Evolutionary conservation across 306 rosid genomes (phyloP).

Genomic region (Canavalia ensiformis): DNA sequence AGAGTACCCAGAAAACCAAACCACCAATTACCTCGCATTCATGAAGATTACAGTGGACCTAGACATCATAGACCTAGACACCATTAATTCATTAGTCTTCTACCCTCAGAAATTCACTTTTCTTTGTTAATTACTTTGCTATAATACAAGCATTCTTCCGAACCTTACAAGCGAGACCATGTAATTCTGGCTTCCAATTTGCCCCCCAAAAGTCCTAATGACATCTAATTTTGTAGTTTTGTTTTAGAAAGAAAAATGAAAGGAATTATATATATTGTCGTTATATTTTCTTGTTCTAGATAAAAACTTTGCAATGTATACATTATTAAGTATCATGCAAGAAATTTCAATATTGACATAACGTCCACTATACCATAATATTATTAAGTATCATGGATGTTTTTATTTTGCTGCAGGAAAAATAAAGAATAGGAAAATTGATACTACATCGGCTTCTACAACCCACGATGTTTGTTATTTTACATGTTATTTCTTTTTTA

Average conservation of each 20-base stretch:
- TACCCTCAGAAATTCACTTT: neutral
- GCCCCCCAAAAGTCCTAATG: neutral
- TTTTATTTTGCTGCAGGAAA: constrained; percentile 66
- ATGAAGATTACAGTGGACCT: constrained; percentile 75
- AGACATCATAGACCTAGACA: constrained; percentile 65
- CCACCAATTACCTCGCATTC: constrained; percentile 59
- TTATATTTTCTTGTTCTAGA: neutral
- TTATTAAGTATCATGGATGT: constrained; percentile 38
- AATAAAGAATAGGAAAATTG: constrained; percentile 62
- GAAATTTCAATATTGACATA: neutral
- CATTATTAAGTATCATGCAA: constrained; percentile 4
- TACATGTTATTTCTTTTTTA: neutral
- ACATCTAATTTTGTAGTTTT: constrained; percentile 1
- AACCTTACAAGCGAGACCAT: neutral
- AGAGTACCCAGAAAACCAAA: constrained; percentile 58
- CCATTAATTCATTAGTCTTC: constrained; percentile 44
- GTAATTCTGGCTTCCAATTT: constrained; percentile 20
- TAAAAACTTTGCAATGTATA: neutral
- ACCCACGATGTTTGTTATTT: constrained; percentile 55
- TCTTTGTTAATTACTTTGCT: constrained; percentile 1
- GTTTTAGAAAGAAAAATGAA: constrained; percentile 1
- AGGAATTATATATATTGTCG: neutral
- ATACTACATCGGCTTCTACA: constrained; percentile 50
- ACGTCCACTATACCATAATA: neutral
- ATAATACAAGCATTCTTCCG: constrained; percentile 27